phyloP scores from a whole-genome alignment of 75 land plant genomes.

The Cunninghamia lanceolata region DNA sequence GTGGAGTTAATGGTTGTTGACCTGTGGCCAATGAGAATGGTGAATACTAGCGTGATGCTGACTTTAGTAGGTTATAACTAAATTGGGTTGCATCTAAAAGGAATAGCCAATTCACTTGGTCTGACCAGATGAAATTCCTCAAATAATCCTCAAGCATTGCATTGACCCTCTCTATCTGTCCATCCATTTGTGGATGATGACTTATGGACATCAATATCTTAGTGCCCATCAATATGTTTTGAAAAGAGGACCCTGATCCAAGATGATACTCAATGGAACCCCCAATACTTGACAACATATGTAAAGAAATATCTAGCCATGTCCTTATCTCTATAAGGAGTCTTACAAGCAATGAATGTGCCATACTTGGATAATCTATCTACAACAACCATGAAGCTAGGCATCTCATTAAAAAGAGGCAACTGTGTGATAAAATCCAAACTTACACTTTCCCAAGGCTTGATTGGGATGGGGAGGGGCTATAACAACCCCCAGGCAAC shows the following conservation, averaged over 20 bases:
- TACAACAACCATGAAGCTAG: no score
- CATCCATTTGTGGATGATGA: constrained; percentile 25
- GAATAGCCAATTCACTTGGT: constrained; percentile 23
- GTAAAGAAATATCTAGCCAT: not conserved
- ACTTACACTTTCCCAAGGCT: not conserved
- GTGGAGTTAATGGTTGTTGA: not conserved
- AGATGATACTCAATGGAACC: not conserved
- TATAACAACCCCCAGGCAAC: no score
- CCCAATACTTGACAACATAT: not conserved
- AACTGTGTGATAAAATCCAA: not conserved
- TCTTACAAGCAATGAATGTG: not conserved
- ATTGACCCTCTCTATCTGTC: constrained; percentile 33
- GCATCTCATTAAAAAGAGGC: not conserved
- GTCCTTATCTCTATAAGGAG: not conserved
- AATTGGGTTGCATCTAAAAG: constrained; percentile 20
- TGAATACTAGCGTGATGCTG: not conserved
- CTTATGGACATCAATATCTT: constrained; percentile 16
- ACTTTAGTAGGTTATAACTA: constrained; percentile 22
- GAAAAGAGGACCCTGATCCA: not conserved
- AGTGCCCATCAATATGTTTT: constrained; percentile 12
- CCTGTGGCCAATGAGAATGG: constrained; percentile 20
- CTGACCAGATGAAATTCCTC: constrained; percentile 23
- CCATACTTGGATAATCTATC: not conserved
- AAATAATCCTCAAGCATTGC: constrained; percentile 19
- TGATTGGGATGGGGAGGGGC: not conserved